phyloP scores from a whole-genome alignment of 1,139 yeast species.

The Candida albicans region DNA sequence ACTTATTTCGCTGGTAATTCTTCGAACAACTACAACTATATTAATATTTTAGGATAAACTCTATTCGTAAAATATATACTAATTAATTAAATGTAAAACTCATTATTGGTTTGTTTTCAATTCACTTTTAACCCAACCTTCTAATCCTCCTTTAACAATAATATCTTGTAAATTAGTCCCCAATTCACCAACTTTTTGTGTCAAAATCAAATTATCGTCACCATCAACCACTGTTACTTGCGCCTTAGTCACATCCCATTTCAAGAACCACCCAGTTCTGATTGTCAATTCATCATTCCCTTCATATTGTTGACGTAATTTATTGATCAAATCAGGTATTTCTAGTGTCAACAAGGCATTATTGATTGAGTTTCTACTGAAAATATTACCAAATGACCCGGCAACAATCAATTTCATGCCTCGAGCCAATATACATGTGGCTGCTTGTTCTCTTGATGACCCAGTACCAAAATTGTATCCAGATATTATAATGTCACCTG shows the following conservation, averaged over 20 bases:
- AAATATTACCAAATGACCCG: slow-evolving; percentile 96
- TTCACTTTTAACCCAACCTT: slow-evolving; percentile 94
- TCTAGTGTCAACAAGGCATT: slow-evolving; percentile 92
- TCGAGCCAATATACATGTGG: slow-evolving; percentile 91
- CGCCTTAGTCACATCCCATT: slow-evolving; percentile 90
- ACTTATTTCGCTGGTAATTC: too few relatives aligned
- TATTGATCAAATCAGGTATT: slow-evolving; percentile 79
- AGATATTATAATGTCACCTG: slow-evolving; percentile 86
- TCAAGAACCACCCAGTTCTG: slow-evolving; percentile 91
- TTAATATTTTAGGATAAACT: too few relatives aligned
- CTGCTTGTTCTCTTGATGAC: slow-evolving; percentile 99
- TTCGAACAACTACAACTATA: too few relatives aligned
- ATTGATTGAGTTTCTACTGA: slow-evolving; percentile 92
- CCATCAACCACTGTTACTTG: slow-evolving; percentile 75
- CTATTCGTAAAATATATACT: too few relatives aligned
- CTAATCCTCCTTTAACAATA: slow-evolving; percentile 95
- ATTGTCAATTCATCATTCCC: slow-evolving; percentile 70
- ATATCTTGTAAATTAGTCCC: slow-evolving; percentile 96
- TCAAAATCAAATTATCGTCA: slow-evolving; percentile 62
- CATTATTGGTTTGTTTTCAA: slow-evolving; percentile 29
- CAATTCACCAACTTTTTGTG: slow-evolving; percentile 90
- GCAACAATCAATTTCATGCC: slow-evolving; percentile 92
- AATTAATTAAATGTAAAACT: not conserved
- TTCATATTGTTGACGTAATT: slow-evolving; percentile 68
- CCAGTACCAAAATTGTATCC: slow-evolving; percentile 98